phyloP scores from a whole-genome alignment of 1,139 yeast genomes.

The Debaryomyces sp. region DNA sequence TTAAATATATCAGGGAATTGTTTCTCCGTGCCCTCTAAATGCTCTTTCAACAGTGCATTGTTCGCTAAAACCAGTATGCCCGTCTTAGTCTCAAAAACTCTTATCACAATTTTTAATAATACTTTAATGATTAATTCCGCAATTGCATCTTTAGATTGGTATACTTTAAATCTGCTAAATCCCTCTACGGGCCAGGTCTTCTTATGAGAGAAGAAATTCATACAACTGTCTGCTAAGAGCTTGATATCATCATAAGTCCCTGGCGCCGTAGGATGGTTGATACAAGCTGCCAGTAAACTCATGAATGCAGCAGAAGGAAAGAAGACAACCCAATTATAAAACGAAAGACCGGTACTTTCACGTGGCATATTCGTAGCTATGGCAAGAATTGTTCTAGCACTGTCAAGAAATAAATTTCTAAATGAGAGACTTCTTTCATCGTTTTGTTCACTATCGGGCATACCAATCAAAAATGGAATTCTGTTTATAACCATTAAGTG shows the following conservation, averaged over 20 bases:
- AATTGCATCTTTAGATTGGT: constrained; percentile 27
- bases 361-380: constrained; percentile 25
- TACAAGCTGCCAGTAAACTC: constrained; percentile 31
- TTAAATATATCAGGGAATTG: constrained; percentile 27
- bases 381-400: constrained; percentile 40
- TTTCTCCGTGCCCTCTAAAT: constrained; percentile 24
- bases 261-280: constrained; percentile 32
- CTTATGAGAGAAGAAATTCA: constrained; percentile 23
- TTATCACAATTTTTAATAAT: constrained; percentile 27
- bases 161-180: constrained; percentile 14
- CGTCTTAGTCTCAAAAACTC: constrained; percentile 27
- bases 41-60: constrained; percentile 21
- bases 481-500: constrained; percentile 42
- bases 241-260: constrained; percentile 33
- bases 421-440: constrained; percentile 19
- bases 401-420: constrained; percentile 30
- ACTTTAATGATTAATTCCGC: constrained; percentile 25
- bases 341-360: constrained; percentile 24
- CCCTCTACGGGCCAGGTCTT: constrained; percentile 16
- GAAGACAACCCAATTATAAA: constrained; percentile 35
- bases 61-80: constrained; percentile 17
- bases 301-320: constrained; percentile 40
- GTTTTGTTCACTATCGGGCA: constrained; percentile 16
- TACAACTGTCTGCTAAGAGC: constrained; percentile 31
- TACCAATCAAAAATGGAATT: constrained; percentile 29